These are phyloP conservation scores for Cicer judaicum DNA, from an alignment of 306 rosid genomes.

Conservation along the genomic window DNA sequence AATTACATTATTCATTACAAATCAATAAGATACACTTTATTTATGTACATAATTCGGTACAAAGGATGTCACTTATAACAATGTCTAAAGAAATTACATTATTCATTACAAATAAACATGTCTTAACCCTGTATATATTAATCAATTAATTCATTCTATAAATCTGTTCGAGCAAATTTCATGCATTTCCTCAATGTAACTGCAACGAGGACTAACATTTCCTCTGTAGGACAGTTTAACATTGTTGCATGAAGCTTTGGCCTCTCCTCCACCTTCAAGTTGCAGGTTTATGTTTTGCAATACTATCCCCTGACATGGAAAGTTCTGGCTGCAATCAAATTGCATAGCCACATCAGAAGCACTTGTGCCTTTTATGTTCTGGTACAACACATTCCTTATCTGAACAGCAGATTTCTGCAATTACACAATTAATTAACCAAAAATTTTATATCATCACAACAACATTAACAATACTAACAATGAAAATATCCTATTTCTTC, in stretches of 20 bases:
- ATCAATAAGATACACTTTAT: neutral
- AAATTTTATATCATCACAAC: neutral
- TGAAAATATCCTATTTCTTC: too few species aligned
- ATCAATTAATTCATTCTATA: neutral
- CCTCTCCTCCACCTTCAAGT: constrained; percentile 29
- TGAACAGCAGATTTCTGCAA: constrained; percentile 62
- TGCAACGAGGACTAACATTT: constrained; percentile 60
- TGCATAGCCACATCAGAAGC: constrained; percentile 62
- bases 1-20: neutral
- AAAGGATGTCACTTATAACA: neutral
- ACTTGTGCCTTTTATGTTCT: constrained; percentile 75
- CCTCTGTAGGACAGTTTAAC: constrained; percentile 43
- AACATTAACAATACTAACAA: neutral
- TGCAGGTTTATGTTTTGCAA: constrained; percentile 57
- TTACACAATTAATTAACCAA: neutral
- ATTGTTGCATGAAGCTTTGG: constrained; percentile 59
- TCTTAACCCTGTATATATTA: neutral
- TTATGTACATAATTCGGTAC: neutral
- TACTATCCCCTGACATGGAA: constrained; percentile 62
- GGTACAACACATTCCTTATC: constrained; percentile 67
- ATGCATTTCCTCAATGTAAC: neutral
- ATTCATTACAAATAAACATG: neutral
- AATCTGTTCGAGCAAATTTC: neutral
- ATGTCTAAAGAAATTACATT: neutral
- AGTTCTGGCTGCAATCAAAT: constrained; percentile 68